These are phyloP conservation scores for Excoecaria cochinchinensis DNA, from an alignment of 345 rosid genomes.

Conservation along the genomic window DNA sequence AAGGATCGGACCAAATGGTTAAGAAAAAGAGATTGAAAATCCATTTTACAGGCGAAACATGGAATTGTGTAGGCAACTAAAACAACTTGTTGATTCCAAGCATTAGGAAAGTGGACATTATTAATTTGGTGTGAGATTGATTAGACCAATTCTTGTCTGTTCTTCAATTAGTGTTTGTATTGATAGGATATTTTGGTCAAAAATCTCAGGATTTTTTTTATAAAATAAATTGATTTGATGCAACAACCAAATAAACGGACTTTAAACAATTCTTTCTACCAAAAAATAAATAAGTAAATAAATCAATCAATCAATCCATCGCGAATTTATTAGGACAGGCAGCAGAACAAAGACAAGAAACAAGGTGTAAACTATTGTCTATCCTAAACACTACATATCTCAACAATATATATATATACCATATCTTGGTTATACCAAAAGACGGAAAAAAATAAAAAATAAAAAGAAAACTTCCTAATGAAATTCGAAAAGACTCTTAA, in stretches of 20 bases:
- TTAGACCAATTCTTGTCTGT: conserved; percentile 4
- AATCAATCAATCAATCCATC: too few relatives aligned
- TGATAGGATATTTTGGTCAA: conserved; percentile 29
- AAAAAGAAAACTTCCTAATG: too few relatives aligned
- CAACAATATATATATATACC: too few relatives aligned
- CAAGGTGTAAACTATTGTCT: too few relatives aligned
- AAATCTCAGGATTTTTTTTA: background rate
- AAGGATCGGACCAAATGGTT: background rate
- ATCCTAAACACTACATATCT: too few relatives aligned
- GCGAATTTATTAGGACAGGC: background rate
- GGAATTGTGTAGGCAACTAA: background rate
- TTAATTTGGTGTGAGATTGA: background rate
- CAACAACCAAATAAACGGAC: background rate
- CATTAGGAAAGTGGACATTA: conserved; percentile 9
- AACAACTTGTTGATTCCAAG: background rate
- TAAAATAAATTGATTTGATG: conserved; percentile 10
- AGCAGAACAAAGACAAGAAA: too few relatives aligned
- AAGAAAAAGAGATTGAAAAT: background rate
- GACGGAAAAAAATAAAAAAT: too few relatives aligned
- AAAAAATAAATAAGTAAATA: too few relatives aligned
- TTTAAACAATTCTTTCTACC: too few relatives aligned
- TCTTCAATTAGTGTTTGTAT: background rate
- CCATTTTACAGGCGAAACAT: background rate
- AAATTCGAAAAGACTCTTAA: too few relatives aligned
- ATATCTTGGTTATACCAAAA: too few relatives aligned